Conservation (phyloP, 1,284 basidiomycete species). For the Boletus austroedulis region DNA sequence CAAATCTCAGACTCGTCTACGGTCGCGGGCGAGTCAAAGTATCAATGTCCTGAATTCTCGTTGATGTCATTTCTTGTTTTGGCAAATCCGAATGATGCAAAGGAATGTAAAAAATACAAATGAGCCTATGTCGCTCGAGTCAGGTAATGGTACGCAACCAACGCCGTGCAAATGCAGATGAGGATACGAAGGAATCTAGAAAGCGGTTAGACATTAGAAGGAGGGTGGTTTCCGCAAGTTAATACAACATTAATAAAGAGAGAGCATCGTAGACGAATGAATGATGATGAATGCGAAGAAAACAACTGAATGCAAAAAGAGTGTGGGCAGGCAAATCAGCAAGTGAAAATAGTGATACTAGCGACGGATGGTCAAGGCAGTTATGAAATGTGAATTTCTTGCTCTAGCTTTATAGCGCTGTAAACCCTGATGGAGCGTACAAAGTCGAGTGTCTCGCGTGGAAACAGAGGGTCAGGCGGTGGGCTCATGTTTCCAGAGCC, state of each 20-base stretch:
- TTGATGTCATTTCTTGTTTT: too few species aligned
- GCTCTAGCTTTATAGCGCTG: constrained; percentile 40
- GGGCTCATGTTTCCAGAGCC: constrained; percentile 11
- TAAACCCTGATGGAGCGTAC: constrained; percentile 59
- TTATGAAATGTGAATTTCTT: constrained; percentile 30
- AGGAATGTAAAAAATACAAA: constrained; percentile 23
- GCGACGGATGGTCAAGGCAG: not conserved
- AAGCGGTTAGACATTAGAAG: not conserved
- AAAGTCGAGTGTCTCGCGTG: constrained; percentile 44
- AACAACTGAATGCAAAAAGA: constrained; percentile 18
- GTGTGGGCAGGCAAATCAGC: constrained; percentile 12
- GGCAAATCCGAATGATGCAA: not conserved
- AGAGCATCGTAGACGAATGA: not conserved
- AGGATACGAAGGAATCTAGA: constrained; percentile 14
- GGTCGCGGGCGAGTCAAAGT: too few species aligned
- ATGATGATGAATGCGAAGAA: not conserved
- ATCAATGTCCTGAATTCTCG: too few species aligned
- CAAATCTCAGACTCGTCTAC: too few species aligned
- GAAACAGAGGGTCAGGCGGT: constrained; percentile 28
- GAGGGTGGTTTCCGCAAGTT: constrained; percentile 9
- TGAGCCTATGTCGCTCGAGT: not conserved
- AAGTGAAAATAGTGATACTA: constrained; percentile 2
- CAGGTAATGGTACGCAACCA: constrained; percentile 5
- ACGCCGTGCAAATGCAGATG: constrained; percentile 11
- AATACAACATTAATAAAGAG: constrained; percentile 19